Base-by-base conservation (phyloP, 2,329 filamentous ascomycete species). In the Emydomyces testavorans region DNA sequence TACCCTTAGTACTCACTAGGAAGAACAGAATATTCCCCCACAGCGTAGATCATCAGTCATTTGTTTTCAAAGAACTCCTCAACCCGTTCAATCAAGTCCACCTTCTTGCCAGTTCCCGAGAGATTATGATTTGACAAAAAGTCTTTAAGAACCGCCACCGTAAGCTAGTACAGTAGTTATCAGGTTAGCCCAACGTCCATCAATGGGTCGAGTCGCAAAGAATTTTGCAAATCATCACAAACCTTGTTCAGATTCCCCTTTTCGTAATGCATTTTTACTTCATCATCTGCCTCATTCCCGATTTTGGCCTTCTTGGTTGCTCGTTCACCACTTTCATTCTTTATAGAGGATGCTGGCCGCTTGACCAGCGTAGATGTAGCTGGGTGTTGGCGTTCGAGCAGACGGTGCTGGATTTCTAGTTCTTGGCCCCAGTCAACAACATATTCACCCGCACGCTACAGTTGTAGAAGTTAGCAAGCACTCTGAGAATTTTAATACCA, bases 341-440 rank as follows among this genome's bases (percentile, higher is more conserved):
- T 57, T 46, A 57, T 53, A 32, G 44, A 54, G 36, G 53, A 31
- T 8, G 60, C 56, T 21, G 54, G 56, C 26, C 77, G 65, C 57
- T 79, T 79, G 16, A 66, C 65, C 18, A 71, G 68, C 0, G 67
- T 67, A 11, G 64, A 61, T 2, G 67, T 65, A 15, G 69, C 65
- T 5, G 72, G 62, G 8, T 66, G 64, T 10, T 63, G 60, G 8
- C 62, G 58, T 20, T 66, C 60, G 58, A 71, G 69, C 26, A 66
- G 60, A 8, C 66, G 63, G 54, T 71, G 74, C 49, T 80, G 78
- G 6, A 75, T 66, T 24, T 83, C 77, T 4, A 95, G 72, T 8
- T 76, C 73, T 29, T 77, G 71, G 3, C 84, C 81, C 81, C 89
- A 94, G 28, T 85, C 80, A 38, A 82, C 71, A 7, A 94, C 76